Percentiles rank a stretch among this genome's conserved stretches.
These are phyloP conservation scores for Candida dendrica DNA, from an alignment of 805 yeast species.

Conservation along the genomic window DNA sequence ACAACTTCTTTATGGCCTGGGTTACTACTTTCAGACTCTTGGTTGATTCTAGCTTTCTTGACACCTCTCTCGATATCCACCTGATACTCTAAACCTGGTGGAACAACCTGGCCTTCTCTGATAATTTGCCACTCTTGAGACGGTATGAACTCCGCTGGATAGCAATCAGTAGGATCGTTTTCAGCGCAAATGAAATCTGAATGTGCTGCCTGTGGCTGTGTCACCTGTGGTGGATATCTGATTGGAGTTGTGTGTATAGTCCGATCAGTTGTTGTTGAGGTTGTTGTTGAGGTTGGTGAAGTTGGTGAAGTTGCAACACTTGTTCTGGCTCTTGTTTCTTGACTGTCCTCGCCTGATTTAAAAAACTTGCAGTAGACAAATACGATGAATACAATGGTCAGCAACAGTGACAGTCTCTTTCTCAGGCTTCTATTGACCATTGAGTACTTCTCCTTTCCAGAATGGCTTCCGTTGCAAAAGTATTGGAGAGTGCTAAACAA, in stretches of 20 bases:
- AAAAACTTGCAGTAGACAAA: not conserved
- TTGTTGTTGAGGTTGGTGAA: too few relatives aligned
- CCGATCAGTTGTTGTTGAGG: not conserved
- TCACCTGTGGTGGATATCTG: not conserved
- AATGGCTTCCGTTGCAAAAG: too few relatives aligned
- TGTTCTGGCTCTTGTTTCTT: too few relatives aligned
- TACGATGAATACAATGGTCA: not conserved
- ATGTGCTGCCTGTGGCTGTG: not conserved
- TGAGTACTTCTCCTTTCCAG: not conserved
- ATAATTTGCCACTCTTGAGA: conserved; percentile 62
- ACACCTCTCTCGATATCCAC: conserved; percentile 44
- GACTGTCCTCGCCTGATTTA: not conserved
- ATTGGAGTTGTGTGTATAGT: not conserved
- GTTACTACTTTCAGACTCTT: conserved; percentile 13
- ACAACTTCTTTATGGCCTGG: conserved; percentile 8
- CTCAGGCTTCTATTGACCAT: not conserved
- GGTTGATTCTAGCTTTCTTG: conserved; percentile 59
- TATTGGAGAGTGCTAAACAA: not conserved
- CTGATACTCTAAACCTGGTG: conserved; percentile 50
- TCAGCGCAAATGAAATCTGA: conserved; percentile 32
- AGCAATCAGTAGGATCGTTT: conserved; percentile 43
- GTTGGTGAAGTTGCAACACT: too few relatives aligned
- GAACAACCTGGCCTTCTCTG: conserved; percentile 66
- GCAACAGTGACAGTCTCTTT: not conserved
- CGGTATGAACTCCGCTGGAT: conserved; percentile 59